These are phyloP conservation scores for Penicillium aurantiogriseum DNA, from an alignment of 2,329 filamentous ascomycete genomes.

Conservation along the genomic window DNA sequence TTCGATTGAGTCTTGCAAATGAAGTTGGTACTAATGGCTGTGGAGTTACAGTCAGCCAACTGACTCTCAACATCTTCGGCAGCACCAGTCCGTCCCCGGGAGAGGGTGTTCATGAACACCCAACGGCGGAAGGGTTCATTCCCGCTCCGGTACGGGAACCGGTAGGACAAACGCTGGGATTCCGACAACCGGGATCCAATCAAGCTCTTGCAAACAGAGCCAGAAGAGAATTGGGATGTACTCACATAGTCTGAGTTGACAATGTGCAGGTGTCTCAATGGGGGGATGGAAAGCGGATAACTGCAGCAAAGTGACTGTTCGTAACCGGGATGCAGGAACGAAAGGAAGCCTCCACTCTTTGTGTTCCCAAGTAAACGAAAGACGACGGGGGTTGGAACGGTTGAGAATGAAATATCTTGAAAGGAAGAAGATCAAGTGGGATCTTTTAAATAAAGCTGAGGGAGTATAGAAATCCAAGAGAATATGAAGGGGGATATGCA, in stretches of 20 bases:
- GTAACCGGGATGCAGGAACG: conserved; percentile 24
- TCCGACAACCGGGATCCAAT: conserved; percentile 9
- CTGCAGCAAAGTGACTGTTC: conserved; percentile 19
- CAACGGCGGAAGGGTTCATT: conserved; percentile 4
- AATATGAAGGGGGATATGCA: conserved; percentile 8
- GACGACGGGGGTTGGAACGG: conserved; percentile 6
- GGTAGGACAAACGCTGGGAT: conserved; percentile 11
- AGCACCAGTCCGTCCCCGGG: conserved; percentile 3
- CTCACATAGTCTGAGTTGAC: conserved; percentile 12
- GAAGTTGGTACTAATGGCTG: neutral
- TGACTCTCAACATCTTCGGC: neutral
- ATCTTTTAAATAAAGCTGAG: conserved; percentile 6
- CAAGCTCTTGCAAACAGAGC: conserved; percentile 19
- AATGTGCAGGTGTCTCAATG: conserved; percentile 10
- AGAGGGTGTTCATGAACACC: conserved; percentile 1
- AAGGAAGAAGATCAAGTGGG: conserved; percentile 9
- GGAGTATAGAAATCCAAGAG: neutral
- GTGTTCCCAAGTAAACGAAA: conserved; percentile 3
- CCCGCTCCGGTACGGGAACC: conserved; percentile 7
- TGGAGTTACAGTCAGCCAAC: conserved; percentile 8
- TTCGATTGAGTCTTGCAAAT: neutral
- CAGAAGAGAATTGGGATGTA: conserved; percentile 4
- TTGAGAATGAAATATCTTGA: conserved; percentile 8
- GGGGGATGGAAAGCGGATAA: conserved; percentile 13
- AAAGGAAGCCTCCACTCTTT: conserved; percentile 10